phyloP scores from a whole-genome alignment of 2,329 filamentous ascomycete genomes.

The Botrytis paeoniae region DNA sequence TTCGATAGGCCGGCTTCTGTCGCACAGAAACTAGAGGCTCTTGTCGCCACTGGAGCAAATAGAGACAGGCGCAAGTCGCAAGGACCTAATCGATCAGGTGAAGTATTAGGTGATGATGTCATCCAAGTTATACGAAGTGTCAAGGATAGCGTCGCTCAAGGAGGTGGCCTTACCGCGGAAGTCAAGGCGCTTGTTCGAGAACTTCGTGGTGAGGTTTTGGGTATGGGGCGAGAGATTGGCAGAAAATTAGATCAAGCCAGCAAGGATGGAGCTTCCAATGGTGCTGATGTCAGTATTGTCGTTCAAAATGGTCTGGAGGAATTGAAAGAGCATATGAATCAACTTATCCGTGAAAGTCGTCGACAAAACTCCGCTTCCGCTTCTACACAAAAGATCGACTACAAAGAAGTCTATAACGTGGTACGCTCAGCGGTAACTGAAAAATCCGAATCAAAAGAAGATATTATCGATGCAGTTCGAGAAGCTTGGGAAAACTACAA shows the following conservation, averaged over 20 bases:
- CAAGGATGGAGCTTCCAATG: slow-evolving; percentile 45
- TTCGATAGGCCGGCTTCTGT: slow-evolving; percentile 39
- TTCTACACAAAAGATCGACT: slow-evolving; percentile 60
- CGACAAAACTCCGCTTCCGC: slow-evolving; percentile 66
- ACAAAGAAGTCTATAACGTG: slow-evolving; percentile 81
- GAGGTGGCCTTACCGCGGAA: slow-evolving; percentile 84
- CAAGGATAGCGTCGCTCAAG: slow-evolving; percentile 86
- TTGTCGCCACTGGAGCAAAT: slow-evolving; percentile 31
- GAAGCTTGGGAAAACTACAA: slow-evolving; percentile 95
- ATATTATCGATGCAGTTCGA: slow-evolving; percentile 80
- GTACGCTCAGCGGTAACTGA: slow-evolving; percentile 71
- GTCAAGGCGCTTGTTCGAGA: slow-evolving; percentile 89
- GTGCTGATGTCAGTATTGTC: slow-evolving; percentile 64
- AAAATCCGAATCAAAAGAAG: slow-evolving; percentile 61
- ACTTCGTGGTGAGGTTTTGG: slow-evolving; percentile 84
- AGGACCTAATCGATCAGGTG: slow-evolving; percentile 32
- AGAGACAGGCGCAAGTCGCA: slow-evolving; percentile 31
- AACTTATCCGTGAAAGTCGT: slow-evolving; percentile 72
- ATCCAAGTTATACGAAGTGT: slow-evolving; percentile 79
- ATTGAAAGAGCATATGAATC: slow-evolving; percentile 80
- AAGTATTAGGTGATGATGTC: slow-evolving; percentile 72
- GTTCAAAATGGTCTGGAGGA: slow-evolving; percentile 78
- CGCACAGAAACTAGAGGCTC: slow-evolving; percentile 35
- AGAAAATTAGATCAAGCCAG: slow-evolving; percentile 75
- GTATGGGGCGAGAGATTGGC: slow-evolving; percentile 89